Percentiles rank a stretch among this genome's conserved stretches.
phyloP scores from a whole-genome alignment of 2,329 filamentous ascomycete species.

The Epichloe uncinata region DNA sequence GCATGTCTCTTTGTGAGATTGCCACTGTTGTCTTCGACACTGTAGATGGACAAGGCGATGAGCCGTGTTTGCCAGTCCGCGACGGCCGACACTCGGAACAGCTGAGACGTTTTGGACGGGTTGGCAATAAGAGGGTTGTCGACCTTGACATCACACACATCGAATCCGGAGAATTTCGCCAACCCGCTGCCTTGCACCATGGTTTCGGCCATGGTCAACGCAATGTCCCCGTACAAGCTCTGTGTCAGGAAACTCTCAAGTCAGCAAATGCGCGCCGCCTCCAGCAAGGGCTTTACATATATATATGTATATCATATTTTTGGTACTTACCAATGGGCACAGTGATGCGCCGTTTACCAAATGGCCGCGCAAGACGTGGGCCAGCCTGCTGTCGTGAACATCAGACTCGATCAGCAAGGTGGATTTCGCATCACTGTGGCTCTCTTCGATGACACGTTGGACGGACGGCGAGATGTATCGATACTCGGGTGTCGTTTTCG shows the following conservation, averaged over 20 bases:
- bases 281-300: no score
- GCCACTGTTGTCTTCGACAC: slow-evolving; percentile 5
- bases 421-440: slow-evolving; percentile 31
- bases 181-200: no score
- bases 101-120: slow-evolving; percentile 15
- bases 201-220: no score
- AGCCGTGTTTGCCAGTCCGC: slow-evolving; percentile 31
- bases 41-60: slow-evolving; percentile 24
- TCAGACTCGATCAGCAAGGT: slow-evolving; percentile 38
- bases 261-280: no score
- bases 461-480: no score
- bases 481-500: no score
- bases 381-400: slow-evolving; percentile 5
- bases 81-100: slow-evolving; percentile 17
- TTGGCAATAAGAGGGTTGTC: slow-evolving; percentile 32
- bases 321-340: no score
- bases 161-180: no score
- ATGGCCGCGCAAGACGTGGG: slow-evolving; percentile 1
- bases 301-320: no score
- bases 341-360: slow-evolving; percentile 1
- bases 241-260: no score
- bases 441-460: slow-evolving; percentile 36
- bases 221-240: no score
- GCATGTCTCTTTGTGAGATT: slow-evolving; percentile 21
- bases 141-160: slow-evolving; percentile 43